Percentiles rank a stretch among this genome's conserved stretches.
These are phyloP conservation scores for Epichloe hybrida DNA, from an alignment of 2,329 filamentous ascomycete species.

Conservation along the genomic window DNA sequence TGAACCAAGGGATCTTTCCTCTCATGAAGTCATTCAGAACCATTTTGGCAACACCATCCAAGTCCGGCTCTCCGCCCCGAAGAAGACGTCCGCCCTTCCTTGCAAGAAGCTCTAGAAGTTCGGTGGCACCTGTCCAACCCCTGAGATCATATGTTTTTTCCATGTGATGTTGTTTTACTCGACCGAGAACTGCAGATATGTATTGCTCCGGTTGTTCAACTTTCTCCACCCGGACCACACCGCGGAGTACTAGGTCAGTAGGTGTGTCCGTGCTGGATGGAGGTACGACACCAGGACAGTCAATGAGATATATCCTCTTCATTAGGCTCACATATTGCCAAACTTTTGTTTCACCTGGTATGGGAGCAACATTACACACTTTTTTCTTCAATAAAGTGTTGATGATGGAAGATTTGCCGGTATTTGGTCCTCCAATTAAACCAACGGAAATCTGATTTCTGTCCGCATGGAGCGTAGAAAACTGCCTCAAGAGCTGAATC, in stretches of 20 bases:
- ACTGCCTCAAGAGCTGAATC: slow-evolving; percentile 85
- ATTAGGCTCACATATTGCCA: slow-evolving; percentile 97
- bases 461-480: slow-evolving; percentile 76
- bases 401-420: slow-evolving; percentile 92
- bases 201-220: slow-evolving; percentile 96
- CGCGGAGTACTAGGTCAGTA: slow-evolving; percentile 76
- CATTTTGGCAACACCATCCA: slow-evolving; percentile 93
- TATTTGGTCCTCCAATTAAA: slow-evolving; percentile 68
- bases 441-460: slow-evolving; percentile 92
- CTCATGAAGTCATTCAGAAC: slow-evolving; percentile 91
- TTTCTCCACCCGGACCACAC: slow-evolving; percentile 88
- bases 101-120: slow-evolving; percentile 78
- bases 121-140: slow-evolving; percentile 60
- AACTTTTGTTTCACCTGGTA: slow-evolving; percentile 92
- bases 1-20: slow-evolving; percentile 95
- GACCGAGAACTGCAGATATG: slow-evolving; percentile 66
- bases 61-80: slow-evolving; percentile 85
- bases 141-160: slow-evolving; percentile 86
- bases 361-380: slow-evolving; percentile 84
- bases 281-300: slow-evolving; percentile 92
- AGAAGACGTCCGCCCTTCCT: slow-evolving; percentile 76
- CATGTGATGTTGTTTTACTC: slow-evolving; percentile 75
- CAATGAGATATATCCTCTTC: slow-evolving; percentile 82
- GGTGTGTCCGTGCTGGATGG: slow-evolving; percentile 74
- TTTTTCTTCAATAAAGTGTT: slow-evolving; percentile 92